Conservation (phyloP, 345 rosid species). For the Murraya paniculata region DNA sequence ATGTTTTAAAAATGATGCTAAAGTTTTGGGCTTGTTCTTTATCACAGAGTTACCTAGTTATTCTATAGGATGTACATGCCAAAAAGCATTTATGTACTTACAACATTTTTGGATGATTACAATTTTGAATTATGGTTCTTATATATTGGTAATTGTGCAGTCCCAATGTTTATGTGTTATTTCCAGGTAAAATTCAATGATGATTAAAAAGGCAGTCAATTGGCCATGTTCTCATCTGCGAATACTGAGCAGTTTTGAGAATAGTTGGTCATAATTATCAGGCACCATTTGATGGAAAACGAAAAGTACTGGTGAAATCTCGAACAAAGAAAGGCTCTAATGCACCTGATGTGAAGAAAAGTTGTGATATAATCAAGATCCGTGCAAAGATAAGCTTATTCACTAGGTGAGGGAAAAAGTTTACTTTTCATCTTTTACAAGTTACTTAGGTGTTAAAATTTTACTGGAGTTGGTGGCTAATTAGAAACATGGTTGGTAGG, state of each 20-base stretch:
- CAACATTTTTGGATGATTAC: background rate
- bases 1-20: background rate
- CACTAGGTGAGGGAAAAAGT: constrained; percentile 22
- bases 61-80: background rate
- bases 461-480: background rate
- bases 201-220: background rate
- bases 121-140: background rate
- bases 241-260: constrained; percentile 2
- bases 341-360: constrained; percentile 4
- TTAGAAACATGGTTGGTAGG: background rate
- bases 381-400: constrained; percentile 24
- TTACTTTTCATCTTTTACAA: background rate
- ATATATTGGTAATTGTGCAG: background rate
- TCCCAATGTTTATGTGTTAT: background rate
- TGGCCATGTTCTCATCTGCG: constrained; percentile 10
- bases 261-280: constrained; percentile 15
- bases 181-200: constrained; percentile 9
- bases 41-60: background rate
- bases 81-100: background rate
- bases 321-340: constrained; percentile 4
- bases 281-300: constrained; percentile 9
- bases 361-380: constrained; percentile 16
- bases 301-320: constrained; percentile 10
- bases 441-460: background rate
- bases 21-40: background rate